Base-by-base conservation (phyloP, 345 rosid species). In the Lepidium sativum region DNA sequence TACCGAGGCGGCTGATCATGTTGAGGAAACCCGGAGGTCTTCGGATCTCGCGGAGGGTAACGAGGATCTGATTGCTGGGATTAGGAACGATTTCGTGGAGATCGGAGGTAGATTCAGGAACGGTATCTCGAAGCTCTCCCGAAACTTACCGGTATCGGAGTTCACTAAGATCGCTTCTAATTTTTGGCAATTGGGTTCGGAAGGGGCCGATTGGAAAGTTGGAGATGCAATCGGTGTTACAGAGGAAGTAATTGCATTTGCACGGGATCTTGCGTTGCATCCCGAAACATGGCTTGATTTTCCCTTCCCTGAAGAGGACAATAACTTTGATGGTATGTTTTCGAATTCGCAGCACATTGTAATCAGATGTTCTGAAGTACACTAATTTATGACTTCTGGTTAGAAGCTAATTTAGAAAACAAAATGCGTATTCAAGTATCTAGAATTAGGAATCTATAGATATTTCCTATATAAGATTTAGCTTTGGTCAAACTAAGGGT, bases 211-310 rank as follows among this genome's bases (percentile, higher is more conserved):
- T 20, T 62, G 62, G 40, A 82, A 77, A n/a, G 78, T 54, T 64
- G 70, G 56, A 29, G 67, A 69, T 67, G 85, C 75, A 5, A 67
- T 84, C 9, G 97, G 99, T 74, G 79, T 94, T 34, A 87, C 86
- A 4, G 91, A 86, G 34, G 97, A 90, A 81, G 95, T 90, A 16
- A 75, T 94, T 80, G 81, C 86, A 5, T 94, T 90, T 45, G 99
- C 97, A 0, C 77, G 82, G 54, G 92, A 94, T 55, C 87, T 90
- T 45, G 88, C 95, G 20, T 74, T 86, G 81, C 97, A 89, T 82
- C 97, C 97, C 0, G 96, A 94, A 77, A 90, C 97, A 13, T 94
- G 99, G 99, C 70, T 90, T 63, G 97, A 90, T 83, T 90, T 90
- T 25, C 95, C 99, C 12, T 81, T 90, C 14, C 97, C 92, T 37